These are phyloP conservation scores for Sphaceloma murrayae DNA, from an alignment of 2,329 filamentous ascomycete species.

Conservation along the genomic window DNA sequence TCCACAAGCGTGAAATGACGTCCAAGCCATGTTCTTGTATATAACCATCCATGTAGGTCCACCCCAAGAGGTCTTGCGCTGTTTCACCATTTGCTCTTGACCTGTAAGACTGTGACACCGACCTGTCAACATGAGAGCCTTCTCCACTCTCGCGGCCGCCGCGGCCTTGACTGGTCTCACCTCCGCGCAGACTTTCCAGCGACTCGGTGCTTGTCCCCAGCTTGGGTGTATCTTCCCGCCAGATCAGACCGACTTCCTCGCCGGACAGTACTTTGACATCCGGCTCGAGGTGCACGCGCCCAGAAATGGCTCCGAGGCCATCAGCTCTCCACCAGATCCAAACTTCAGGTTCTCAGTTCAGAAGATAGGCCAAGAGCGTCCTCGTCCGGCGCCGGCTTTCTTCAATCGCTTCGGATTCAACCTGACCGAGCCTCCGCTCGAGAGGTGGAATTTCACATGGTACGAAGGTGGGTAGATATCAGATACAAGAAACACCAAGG, in stretches of 20 bases:
- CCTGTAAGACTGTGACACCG: not conserved
- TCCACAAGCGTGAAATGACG: conserved; percentile 2
- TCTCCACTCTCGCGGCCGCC: conserved; percentile 10
- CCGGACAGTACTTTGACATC: conserved; percentile 76
- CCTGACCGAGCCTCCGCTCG: conserved; percentile 59
- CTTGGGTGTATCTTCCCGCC: conserved; percentile 49
- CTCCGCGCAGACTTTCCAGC: conserved; percentile 46
- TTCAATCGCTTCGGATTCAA: conserved; percentile 58
- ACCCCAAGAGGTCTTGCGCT: conserved; percentile 1
- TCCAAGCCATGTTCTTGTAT: conserved; percentile 11
- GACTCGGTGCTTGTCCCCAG: conserved; percentile 46
- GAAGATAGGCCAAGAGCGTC: conserved; percentile 46
- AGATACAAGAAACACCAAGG: not conserved
- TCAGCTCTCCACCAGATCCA: conserved; percentile 58
- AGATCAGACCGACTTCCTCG: conserved; percentile 66
- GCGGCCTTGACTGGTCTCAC: conserved; percentile 12
- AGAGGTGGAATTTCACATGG: conserved; percentile 78
- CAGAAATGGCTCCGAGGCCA: conserved; percentile 72
- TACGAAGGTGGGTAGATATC: conserved; percentile 50
- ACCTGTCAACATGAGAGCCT: conserved; percentile 8
- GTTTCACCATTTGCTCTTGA: conserved; percentile 11
- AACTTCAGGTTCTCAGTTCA: conserved; percentile 65
- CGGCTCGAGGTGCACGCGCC: conserved; percentile 74
- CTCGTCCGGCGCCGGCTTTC: conserved; percentile 29
- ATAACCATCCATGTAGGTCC: conserved; percentile 11